A percentile compares a stretch with the other conserved stretches of the same genome.
Conservation (phyloP, 371 early-diverging fungal species). For the Syncephalastrum sp. region DNA sequence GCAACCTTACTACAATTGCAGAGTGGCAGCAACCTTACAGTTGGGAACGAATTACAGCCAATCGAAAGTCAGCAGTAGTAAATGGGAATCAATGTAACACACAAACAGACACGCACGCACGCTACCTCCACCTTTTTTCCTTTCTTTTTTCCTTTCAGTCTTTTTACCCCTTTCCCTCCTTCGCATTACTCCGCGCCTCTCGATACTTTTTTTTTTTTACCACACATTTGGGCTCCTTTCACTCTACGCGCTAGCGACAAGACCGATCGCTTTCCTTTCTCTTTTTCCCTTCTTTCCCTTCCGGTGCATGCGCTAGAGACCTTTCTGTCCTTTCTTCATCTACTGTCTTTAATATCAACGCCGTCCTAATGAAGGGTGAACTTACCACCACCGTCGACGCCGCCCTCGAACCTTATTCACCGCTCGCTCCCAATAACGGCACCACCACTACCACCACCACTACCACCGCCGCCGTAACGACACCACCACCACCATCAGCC, state of each 20-base stretch:
- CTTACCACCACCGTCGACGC: background rate
- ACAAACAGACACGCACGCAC: too few species aligned
- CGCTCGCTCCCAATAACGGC: background rate
- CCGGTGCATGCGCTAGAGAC: slow-evolving; percentile 2
- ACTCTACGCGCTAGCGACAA: too few species aligned
- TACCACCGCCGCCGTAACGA: background rate
- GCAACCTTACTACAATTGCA: too few species aligned
- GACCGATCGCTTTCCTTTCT: background rate
- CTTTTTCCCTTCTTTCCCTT: slow-evolving; percentile 5
- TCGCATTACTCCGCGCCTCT: slow-evolving; percentile 1
- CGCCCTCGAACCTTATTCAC: background rate
- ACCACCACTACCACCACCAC: background rate
- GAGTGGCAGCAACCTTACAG: too few species aligned
- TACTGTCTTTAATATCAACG: background rate
- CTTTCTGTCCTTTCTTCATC: slow-evolving; percentile 3
- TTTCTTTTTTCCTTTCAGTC: background rate
- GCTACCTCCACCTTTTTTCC: background rate
- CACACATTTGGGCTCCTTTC: background rate
- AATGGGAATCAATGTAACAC: too few species aligned
- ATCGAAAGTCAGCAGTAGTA: too few species aligned
- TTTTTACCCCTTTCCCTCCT: slow-evolving; percentile 1
- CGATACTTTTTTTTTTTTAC: slow-evolving; percentile 2
- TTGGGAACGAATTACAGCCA: too few species aligned
- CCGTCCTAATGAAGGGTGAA: background rate
- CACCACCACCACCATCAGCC: background rate